Base-by-base conservation (phyloP, 108 stramenopile species). In the Seminavis robusta region DNA sequence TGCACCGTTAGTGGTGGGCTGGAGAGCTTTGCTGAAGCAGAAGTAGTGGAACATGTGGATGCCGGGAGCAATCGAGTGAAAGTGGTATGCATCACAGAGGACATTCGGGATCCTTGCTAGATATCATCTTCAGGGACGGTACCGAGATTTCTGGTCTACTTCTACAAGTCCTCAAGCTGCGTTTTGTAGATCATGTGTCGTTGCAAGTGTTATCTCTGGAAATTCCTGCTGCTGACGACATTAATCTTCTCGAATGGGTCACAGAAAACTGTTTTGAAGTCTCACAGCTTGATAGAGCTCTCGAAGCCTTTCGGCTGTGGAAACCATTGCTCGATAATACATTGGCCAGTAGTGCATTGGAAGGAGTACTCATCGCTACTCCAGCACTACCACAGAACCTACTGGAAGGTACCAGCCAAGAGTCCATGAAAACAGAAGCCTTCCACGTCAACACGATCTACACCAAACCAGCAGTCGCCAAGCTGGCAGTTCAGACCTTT, bases 401-500 rank as follows among this genome's bases (percentile, higher is more conserved):
- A 19, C 19, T 25, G 17, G 46, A 57, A 2, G 23, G 6, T 33
- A 19, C 3, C 36, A 34, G 29, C 28, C 31, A 30, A 31, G 28
- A 13, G 9, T 5, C 39, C 16, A 9, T 25, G 19, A 29, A 17
- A 20, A 24, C n/a, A 5, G 11, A 6, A 33, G 17, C 32, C 11
- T 70, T 70, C 52, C 47, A 23, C 19, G 74, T 76, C 1, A 76
- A 76, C 45, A 69, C 74, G 28, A 66, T 76, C 2, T 76, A 70
- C 47, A 76, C 74, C 15, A 24, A 41, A 31, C 23, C 56, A 21
- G 30, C 27, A 3, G 68, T 65, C 10, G 58, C 74, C 9, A 25
- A 56, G 48, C 53, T 39, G 7, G 64, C 70, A 2, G 69, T 70
- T 40, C 15, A 54, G 1, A 40, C 34, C 16, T 50, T 76, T 19